Evolutionary conservation across 371 early-diverging fungal genomes (phyloP).

Genomic region (Rhizopus delemar): DNA sequence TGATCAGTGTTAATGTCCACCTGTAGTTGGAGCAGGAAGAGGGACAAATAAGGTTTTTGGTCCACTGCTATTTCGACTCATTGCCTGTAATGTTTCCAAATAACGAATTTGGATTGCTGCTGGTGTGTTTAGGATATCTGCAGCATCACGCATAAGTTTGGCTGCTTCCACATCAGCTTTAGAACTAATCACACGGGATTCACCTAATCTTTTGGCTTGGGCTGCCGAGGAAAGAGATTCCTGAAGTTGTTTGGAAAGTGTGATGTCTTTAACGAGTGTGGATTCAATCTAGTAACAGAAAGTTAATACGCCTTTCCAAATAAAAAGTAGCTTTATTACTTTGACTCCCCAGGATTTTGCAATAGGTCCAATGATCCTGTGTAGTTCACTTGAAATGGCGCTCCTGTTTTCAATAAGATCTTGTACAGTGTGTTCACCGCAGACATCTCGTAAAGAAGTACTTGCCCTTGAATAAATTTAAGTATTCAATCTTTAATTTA

Average conservation of each 20-base stretch:
- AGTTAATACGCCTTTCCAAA: background rate
- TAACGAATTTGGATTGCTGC: slow-evolving; percentile 87
- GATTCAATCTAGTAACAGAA: slow-evolving; percentile 56
- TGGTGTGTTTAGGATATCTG: slow-evolving; percentile 69
- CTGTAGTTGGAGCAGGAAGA: slow-evolving; percentile 11
- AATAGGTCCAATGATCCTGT: slow-evolving; percentile 61
- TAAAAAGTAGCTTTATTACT: slow-evolving; percentile 22
- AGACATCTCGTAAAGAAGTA: slow-evolving; percentile 67
- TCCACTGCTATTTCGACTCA: slow-evolving; percentile 15
- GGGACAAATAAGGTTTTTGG: slow-evolving; percentile 19
- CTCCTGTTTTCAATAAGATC: slow-evolving; percentile 88
- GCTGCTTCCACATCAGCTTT: slow-evolving; percentile 91
- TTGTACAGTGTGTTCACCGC: slow-evolving; percentile 62
- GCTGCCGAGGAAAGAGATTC: slow-evolving; percentile 86
- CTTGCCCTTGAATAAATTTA: slow-evolving; percentile 45
- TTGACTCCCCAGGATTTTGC: slow-evolving; percentile 71
- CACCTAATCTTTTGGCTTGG: slow-evolving; percentile 85
- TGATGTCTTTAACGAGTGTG: slow-evolving; percentile 86
- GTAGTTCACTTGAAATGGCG: slow-evolving; percentile 78
- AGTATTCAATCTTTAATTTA: background rate
- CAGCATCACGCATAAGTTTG: slow-evolving; percentile 91
- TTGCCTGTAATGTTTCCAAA: slow-evolving; percentile 71
- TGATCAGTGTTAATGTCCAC: background rate
- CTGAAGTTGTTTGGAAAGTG: slow-evolving; percentile 73
- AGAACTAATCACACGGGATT: slow-evolving; percentile 88